A percentile compares a stretch with the other conserved stretches of the same genome.
Conservation (phyloP, 2,329 filamentous ascomycete species). For the Stromatinia cepivora region DNA sequence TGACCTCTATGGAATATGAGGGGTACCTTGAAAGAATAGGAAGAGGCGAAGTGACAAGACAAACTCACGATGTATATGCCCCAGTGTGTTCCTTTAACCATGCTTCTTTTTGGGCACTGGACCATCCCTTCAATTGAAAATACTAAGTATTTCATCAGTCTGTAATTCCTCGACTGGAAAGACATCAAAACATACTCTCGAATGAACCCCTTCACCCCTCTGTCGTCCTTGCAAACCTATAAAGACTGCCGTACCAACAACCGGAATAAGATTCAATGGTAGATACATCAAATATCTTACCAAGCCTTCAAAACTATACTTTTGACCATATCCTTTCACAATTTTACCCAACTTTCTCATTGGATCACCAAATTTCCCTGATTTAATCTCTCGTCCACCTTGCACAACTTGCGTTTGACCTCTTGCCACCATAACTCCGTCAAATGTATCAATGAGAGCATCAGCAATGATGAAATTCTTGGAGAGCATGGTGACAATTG, state of each 20-base stretch:
- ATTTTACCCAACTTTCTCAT: slow-evolving; percentile 57
- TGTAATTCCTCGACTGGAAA: background rate
- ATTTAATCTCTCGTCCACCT: slow-evolving; percentile 71
- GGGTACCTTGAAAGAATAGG: background rate
- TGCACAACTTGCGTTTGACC: slow-evolving; percentile 63
- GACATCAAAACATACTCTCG: slow-evolving; percentile 48
- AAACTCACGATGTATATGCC: slow-evolving; percentile 75
- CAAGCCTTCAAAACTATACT: slow-evolving; percentile 61
- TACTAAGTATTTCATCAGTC: slow-evolving; percentile 57
- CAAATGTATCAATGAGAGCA: slow-evolving; percentile 84
- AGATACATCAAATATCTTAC: slow-evolving; percentile 71
- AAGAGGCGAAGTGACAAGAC: background rate
- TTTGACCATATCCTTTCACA: slow-evolving; percentile 57
- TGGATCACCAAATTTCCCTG: slow-evolving; percentile 52
- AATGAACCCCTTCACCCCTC: slow-evolving; percentile 47
- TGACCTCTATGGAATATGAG: background rate
- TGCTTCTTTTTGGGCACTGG: slow-evolving; percentile 59
- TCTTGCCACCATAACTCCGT: slow-evolving; percentile 63
- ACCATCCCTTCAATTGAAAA: slow-evolving; percentile 90
- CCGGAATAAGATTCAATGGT: slow-evolving; percentile 88
- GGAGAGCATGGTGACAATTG: slow-evolving; percentile 57
- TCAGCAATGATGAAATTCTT: slow-evolving; percentile 78
- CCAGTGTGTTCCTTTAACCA: slow-evolving; percentile 71
- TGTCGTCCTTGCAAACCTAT: slow-evolving; percentile 68
- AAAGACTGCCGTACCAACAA: slow-evolving; percentile 82